Evolutionary conservation across 2,329 filamentous ascomycete species (phyloP).

Genomic region (Plectosphaerella sp.): DNA sequence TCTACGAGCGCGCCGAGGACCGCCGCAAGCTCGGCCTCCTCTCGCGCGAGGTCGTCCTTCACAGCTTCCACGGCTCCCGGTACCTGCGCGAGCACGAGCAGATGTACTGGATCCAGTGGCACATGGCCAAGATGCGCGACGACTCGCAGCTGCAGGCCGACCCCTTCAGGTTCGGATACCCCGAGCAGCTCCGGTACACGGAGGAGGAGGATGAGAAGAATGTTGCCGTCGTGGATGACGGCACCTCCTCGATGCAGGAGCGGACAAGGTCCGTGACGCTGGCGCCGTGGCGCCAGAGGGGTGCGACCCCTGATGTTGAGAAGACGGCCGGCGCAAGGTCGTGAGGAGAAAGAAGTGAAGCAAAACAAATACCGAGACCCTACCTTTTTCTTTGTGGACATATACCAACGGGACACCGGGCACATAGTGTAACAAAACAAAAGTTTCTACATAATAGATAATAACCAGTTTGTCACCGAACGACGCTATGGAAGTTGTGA

Average conservation of each 20-base stretch:
- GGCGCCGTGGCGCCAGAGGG: neutral
- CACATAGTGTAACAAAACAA: no score
- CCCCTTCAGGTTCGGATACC: slow-evolving; percentile 1
- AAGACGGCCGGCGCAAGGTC: no score
- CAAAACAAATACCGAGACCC: no score
- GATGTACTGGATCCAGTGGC: slow-evolving; percentile 47
- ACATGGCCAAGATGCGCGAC: slow-evolving; percentile 22
- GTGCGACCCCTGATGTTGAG: neutral
- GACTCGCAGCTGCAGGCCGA: slow-evolving; percentile 3
- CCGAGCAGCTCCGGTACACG: neutral
- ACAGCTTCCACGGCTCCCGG: slow-evolving; percentile 53
- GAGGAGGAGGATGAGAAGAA: neutral
- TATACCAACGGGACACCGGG: no score
- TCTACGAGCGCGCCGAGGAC: slow-evolving; percentile 56
- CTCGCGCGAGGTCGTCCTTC: slow-evolving; percentile 53
- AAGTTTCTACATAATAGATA: no score
- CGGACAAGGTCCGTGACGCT: neutral
- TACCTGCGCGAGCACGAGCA: slow-evolving; percentile 61
- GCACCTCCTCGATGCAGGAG: neutral
- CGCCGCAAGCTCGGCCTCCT: slow-evolving; percentile 54
- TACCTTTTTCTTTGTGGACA: no score
- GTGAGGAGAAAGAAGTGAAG: no score
- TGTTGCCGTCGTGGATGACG: neutral
- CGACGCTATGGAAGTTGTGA: no score
- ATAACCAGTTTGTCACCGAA: no score